Base-by-base conservation (phyloP, 768 basidiomycete genomes). In the Leucosporidium yakuticum region DNA sequence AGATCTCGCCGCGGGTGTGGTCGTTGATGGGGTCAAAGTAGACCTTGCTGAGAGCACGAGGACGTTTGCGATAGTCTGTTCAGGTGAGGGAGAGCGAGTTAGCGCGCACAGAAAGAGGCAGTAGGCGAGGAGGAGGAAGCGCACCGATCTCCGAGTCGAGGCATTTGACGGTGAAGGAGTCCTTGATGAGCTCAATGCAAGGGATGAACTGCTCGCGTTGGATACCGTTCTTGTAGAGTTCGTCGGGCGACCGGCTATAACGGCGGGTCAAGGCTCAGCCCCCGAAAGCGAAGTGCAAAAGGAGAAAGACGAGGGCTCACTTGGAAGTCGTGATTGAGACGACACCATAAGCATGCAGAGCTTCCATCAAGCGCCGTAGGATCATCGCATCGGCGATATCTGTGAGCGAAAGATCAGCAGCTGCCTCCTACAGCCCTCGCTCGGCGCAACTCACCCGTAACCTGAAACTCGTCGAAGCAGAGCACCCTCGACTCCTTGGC, bases 371-470 rank as follows among this genome's bases (percentile, higher is more conserved):
- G 59, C 93, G 85, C 50, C 94, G 83, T 32, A 99, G 84, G 69
- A 99, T 94, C 96, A 99, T 98, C 21, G 96, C 95, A 31, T 96
- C 93, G 27, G 90, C 93, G 68, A 98, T 97, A 79, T 97, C 95
- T 21, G 95, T 97, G 11, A 96, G 90, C 31, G 8, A 15, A 1
- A 21, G 17, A 25, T 67, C 53, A 64, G 59, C 63, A 8, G 23
- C 19, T 32, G 39, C 21, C 25, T 11, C n/a, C 19, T 29, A n/a
- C 32, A 50, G 36, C 51, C 55, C 62, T 56, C 27, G 25, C 19
- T 25, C 47, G 48, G 31, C 48, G 25, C n/a, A 60, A 23, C 51
- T 27, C 51, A 53, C 27, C 51, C 51, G 81, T 74, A 77, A 90
- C 92, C 84, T 98, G 95, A 76, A 98, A 98, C 81, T 99, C 95